These are phyloP conservation scores for Volvox africanus DNA, from an alignment of 139 green algal genomes.

Conservation along the genomic window DNA sequence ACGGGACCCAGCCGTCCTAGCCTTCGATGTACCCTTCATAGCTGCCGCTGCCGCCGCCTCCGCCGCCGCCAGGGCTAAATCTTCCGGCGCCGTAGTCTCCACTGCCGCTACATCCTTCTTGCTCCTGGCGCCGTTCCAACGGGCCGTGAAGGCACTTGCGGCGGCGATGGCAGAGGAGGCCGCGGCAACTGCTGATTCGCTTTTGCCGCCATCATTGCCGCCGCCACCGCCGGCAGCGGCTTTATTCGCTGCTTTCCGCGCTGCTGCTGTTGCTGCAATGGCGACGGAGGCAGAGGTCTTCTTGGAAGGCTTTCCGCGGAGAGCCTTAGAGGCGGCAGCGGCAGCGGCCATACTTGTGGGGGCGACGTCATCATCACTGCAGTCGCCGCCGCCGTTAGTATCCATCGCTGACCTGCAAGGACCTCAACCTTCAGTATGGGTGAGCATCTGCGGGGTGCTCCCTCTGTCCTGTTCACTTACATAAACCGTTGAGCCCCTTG, in stretches of 20 bases:
- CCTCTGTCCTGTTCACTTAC: background rate
- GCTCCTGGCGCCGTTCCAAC: background rate
- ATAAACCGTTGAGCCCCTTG: background rate
- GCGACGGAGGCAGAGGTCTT: background rate
- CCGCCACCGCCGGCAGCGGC: background rate
- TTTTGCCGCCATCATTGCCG: background rate
- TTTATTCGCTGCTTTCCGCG: background rate
- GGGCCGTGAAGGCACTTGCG: background rate
- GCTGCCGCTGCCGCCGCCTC: background rate
- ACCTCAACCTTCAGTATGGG: background rate
- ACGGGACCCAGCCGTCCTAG: no score
- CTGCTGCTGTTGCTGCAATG: background rate
- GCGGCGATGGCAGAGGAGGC: background rate
- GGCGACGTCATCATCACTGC: background rate
- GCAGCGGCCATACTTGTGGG: background rate
- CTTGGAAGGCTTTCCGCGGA: background rate
- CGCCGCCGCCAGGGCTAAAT: background rate
- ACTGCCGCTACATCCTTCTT: background rate
- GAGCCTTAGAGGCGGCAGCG: background rate
- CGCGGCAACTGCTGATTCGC: background rate
- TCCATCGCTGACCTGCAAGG: background rate
- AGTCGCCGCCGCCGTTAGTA: background rate
- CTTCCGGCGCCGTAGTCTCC: background rate
- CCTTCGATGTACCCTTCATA: no score
- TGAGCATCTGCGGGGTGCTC: background rate